A percentile compares a stretch with the other conserved stretches of the same genome.
Evolutionary conservation across 257 asterid species (phyloP).

Genomic region (Nicotiana benthamiana): DNA sequence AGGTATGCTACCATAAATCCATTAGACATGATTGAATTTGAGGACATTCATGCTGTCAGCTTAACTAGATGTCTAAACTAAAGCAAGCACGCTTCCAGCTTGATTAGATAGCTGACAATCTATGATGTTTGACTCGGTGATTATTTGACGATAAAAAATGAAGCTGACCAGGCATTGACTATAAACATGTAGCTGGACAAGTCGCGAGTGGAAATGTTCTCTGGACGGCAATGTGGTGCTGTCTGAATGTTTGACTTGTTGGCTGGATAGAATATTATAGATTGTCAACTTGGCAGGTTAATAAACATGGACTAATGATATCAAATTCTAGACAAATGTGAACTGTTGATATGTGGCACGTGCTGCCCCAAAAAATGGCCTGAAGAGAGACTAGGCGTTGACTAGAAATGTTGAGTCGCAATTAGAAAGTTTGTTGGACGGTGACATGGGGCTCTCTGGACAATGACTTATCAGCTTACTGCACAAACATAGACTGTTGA

Average conservation of each 20-base stretch:
- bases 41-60: neutral
- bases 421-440: neutral
- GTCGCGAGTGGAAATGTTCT: neutral
- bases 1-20: neutral
- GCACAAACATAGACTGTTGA: neutral
- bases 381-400: neutral
- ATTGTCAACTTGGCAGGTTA: neutral
- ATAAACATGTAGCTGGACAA: neutral
- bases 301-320: neutral
- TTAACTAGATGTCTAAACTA: neutral
- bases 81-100: neutral
- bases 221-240: neutral
- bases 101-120: neutral
- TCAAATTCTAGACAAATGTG: neutral
- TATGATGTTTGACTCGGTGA: neutral
- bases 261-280: neutral
- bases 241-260: neutral
- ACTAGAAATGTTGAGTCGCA: neutral
- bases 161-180: neutral
- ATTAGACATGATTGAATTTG: neutral
- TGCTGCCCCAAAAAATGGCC: neutral
- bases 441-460: neutral
- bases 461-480: neutral
- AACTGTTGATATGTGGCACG: neutral
- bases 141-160: neutral